These are phyloP conservation scores for Parmelia sp. DNA, from an alignment of 495 filamentous ascomycete genomes.

Conservation along the genomic window DNA sequence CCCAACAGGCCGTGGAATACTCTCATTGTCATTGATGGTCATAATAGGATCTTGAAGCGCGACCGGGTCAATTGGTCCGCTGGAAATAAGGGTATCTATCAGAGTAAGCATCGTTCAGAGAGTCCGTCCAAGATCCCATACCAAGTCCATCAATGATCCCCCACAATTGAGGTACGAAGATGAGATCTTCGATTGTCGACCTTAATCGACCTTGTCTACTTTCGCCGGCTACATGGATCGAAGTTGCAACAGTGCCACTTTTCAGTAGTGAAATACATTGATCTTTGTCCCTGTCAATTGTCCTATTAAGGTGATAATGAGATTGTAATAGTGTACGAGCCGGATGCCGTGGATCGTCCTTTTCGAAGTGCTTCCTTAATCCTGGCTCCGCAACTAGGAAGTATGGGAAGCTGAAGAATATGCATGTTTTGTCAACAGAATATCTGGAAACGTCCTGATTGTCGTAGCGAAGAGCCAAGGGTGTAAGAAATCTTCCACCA, in stretches of 20 bases:
- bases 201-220: neutral
- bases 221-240: neutral
- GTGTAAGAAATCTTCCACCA: neutral
- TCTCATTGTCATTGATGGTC: neutral
- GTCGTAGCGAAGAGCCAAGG: conserved; percentile 14
- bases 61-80: conserved; percentile 2
- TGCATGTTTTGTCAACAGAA: conserved; percentile 12
- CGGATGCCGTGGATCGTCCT: conserved; percentile 15
- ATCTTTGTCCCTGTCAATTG: conserved; percentile 11
- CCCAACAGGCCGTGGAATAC: neutral
- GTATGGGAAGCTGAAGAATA: conserved; percentile 22
- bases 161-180: conserved; percentile 22
- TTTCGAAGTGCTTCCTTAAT: neutral
- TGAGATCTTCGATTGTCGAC: conserved; percentile 8
- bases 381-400: neutral
- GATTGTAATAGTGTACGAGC: conserved; percentile 20
- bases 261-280: conserved; percentile 18
- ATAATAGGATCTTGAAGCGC: conserved; percentile 9
- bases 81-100: conserved; percentile 10
- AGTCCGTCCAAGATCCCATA: neutral
- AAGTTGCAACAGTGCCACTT: neutral
- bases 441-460: conserved; percentile 17
- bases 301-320: conserved; percentile 19
- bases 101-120: neutral
- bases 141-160: conserved; percentile 17